Percentiles rank a stretch among this genome's conserved stretches.
Evolutionary conservation across 257 asterid species (phyloP).

Genomic region (Datura wrightii): DNA sequence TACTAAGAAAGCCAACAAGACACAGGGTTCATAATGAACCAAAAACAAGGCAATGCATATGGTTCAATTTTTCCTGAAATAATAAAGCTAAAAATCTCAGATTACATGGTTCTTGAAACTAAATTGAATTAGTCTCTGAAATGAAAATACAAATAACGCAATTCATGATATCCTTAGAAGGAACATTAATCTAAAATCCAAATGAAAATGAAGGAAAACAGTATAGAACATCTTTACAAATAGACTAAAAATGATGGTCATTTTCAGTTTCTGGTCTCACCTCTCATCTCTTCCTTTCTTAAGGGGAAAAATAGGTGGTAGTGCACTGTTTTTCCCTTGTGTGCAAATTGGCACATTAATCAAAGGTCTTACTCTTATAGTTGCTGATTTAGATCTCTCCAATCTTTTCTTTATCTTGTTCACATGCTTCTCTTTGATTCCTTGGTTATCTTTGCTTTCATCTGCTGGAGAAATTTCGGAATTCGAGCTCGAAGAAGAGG

Average conservation of each 20-base stretch:
- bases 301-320: constrained; percentile 65
- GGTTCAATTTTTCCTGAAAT: background rate
- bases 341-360: constrained; percentile 71
- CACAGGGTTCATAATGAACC: too few relatives aligned
- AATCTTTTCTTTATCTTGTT: constrained; percentile 62
- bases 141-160: background rate
- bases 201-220: background rate
- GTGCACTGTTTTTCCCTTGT: constrained; percentile 53
- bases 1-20: too few relatives aligned
- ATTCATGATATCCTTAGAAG: background rate
- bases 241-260: background rate
- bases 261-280: constrained; percentile 27
- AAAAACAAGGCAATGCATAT: too few relatives aligned
- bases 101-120: constrained; percentile 10
- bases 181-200: constrained; percentile 28
- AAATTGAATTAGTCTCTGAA: background rate
- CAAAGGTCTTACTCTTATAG: constrained; percentile 71
- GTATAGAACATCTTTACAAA: constrained; percentile 38
- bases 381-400: constrained; percentile 69
- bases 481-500: constrained; percentile 47
- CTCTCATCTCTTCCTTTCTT: constrained; percentile 58
- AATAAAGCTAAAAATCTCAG: background rate
- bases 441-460: constrained; percentile 44
- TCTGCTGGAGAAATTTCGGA: constrained; percentile 33
- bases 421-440: constrained; percentile 47